phyloP scores from a whole-genome alignment of 306 rosid genomes.

The Crataegus laevigata region DNA sequence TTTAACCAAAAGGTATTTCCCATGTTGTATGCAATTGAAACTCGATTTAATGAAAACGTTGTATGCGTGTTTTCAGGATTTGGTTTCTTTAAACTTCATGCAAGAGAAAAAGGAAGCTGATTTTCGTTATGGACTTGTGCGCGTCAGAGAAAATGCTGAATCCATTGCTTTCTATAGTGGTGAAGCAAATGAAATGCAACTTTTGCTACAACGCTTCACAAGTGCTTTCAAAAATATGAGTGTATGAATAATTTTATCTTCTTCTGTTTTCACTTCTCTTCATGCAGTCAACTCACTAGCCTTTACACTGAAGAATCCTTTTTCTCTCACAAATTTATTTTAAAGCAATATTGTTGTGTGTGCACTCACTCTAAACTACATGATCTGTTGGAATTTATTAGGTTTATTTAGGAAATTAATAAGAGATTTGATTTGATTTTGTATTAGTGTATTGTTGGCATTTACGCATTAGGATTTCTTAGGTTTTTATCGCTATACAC shows the following conservation, averaged over 20 bases:
- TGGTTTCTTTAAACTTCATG: slow-evolving; percentile 79
- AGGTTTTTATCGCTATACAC: too few relatives aligned
- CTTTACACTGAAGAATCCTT: not conserved
- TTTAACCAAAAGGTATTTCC: not conserved
- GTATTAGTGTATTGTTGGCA: too few relatives aligned
- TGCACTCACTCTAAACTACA: too few relatives aligned
- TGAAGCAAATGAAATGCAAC: slow-evolving; percentile 85
- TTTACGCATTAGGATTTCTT: too few relatives aligned
- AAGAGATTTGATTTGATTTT: too few relatives aligned
- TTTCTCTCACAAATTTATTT: not conserved
- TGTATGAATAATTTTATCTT: slow-evolving; percentile 38
- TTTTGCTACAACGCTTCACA: slow-evolving; percentile 82
- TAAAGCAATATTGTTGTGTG: too few relatives aligned
- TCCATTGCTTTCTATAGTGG: slow-evolving; percentile 95
- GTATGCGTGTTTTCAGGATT: slow-evolving; percentile 43
- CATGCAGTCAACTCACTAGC: not conserved
- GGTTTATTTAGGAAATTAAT: too few relatives aligned
- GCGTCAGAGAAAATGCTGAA: slow-evolving; percentile 95
- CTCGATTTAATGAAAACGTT: slow-evolving; percentile 7
- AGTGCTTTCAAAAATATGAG: slow-evolving; percentile 85
- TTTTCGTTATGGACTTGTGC: slow-evolving; percentile 95
- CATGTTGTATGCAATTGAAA: not conserved
- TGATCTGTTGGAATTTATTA: too few relatives aligned
- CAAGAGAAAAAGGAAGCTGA: slow-evolving; percentile 99
- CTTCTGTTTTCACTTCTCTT: not conserved